Evolutionary conservation across 1,284 basidiomycete species (phyloP).

Genomic region (Malassezia globosa): DNA sequence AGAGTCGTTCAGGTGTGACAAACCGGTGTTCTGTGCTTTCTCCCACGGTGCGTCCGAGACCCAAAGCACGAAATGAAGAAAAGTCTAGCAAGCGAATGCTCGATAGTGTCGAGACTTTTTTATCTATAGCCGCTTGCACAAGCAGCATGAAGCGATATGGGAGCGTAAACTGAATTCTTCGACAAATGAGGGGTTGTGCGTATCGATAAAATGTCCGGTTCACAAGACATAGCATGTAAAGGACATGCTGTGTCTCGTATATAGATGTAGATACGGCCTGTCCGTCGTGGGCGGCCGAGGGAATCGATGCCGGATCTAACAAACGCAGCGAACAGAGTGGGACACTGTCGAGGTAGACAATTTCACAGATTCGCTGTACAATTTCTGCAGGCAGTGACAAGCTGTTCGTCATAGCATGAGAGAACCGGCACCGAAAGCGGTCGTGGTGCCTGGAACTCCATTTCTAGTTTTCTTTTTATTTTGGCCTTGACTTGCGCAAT

Average conservation of each 20-base stretch:
- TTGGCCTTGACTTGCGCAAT: too few relatives aligned
- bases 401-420: background rate
- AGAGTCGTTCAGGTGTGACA: conserved; percentile 74
- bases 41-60: conserved; percentile 79
- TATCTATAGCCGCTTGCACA: conserved; percentile 6
- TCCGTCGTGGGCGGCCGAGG: conserved; percentile 35
- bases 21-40: conserved; percentile 80
- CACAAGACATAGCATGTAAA: conserved; percentile 41
- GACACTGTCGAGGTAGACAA: conserved; percentile 35
- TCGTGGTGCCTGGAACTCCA: too few relatives aligned
- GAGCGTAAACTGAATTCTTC: conserved; percentile 40
- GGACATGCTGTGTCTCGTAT: conserved; percentile 28
- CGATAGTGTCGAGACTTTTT: background rate
- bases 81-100: conserved; percentile 52
- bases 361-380: conserved; percentile 29
- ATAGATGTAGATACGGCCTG: conserved; percentile 33
- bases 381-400: conserved; percentile 23
- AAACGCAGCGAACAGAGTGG: conserved; percentile 36
- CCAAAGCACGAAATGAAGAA: conserved; percentile 85
- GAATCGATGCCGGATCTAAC: conserved; percentile 38
- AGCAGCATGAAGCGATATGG: conserved; percentile 41
- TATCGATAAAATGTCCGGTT: conserved; percentile 36
- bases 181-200: conserved; percentile 37
- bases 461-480: too few relatives aligned
- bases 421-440: too few relatives aligned